Percentiles rank a stretch among this genome's conserved stretches.
Conservation (phyloP, 2,329 filamentous ascomycete species). For the Neobulgaria alba region DNA sequence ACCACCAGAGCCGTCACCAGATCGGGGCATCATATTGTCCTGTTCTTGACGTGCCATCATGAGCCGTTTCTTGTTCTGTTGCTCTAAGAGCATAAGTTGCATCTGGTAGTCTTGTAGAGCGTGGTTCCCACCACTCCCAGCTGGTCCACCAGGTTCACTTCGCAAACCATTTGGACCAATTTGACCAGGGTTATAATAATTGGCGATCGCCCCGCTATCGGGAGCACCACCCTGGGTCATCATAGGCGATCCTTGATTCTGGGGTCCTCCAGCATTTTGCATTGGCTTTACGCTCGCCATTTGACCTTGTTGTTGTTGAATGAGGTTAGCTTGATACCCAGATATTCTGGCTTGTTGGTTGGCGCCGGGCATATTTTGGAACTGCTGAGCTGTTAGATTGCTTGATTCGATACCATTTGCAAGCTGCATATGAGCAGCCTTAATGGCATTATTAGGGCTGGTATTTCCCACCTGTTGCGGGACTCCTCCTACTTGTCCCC, state of each 20-base stretch:
- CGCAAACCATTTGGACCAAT: slow-evolving; percentile 52
- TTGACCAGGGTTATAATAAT: slow-evolving; percentile 56
- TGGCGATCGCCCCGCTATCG: slow-evolving; percentile 48
- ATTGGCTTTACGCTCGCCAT: slow-evolving; percentile 34
- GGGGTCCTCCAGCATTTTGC: slow-evolving; percentile 65
- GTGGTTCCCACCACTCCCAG: slow-evolving; percentile 47
- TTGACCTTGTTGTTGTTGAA: slow-evolving; percentile 55
- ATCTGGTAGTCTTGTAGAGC: slow-evolving; percentile 83
- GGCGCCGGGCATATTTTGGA: slow-evolving; percentile 48
- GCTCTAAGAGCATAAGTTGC: slow-evolving; percentile 79
- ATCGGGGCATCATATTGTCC: slow-evolving; percentile 49
- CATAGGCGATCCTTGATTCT: slow-evolving; percentile 71
- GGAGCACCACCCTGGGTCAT: slow-evolving; percentile 55
- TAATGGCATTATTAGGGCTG: slow-evolving; percentile 37
- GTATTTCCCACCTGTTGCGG: slow-evolving; percentile 57
- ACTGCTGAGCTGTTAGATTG: slow-evolving; percentile 66
- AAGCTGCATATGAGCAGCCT: slow-evolving; percentile 53
- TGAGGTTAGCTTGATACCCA: slow-evolving; percentile 77
- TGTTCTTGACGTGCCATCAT: slow-evolving; percentile 76
- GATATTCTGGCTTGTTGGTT: slow-evolving; percentile 53
- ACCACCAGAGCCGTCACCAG: slow-evolving; percentile 41
- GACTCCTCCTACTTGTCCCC: slow-evolving; percentile 57
- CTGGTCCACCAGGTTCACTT: slow-evolving; percentile 36
- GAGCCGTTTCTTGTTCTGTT: slow-evolving; percentile 79
- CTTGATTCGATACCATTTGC: slow-evolving; percentile 68